Percentiles rank a stretch among this genome's conserved stretches.
Conservation (phyloP, 1,139 yeast species). For the Pichia terricola region DNA sequence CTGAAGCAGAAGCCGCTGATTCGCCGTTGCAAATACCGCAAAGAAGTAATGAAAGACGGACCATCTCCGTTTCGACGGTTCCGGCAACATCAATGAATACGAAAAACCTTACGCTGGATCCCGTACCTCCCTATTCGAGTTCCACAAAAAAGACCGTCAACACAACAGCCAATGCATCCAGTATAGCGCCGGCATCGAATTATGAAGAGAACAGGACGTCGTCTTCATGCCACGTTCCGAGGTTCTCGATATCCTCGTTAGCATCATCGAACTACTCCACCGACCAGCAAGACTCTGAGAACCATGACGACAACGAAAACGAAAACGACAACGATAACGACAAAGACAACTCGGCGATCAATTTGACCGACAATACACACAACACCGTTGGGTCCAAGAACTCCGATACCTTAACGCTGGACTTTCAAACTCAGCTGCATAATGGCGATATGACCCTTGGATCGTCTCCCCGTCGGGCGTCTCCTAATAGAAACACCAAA, state of each 20-base stretch:
- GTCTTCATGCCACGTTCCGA: neutral
- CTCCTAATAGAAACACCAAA: constrained; percentile 13
- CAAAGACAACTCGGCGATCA: neutral
- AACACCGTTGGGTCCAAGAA: neutral
- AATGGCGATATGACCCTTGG: constrained; percentile 16
- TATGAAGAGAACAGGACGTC: too few relatives aligned
- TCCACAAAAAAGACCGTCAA: neutral
- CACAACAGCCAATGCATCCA: too few relatives aligned
- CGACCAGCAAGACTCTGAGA: constrained; percentile 3
- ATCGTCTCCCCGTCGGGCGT: constrained; percentile 22
- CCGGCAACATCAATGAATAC: neutral
- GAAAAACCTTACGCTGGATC: neutral
- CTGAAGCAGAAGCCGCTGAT: too few relatives aligned
- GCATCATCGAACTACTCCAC: constrained; percentile 11
- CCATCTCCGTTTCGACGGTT: neutral
- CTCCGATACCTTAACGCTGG: constrained; percentile 3
- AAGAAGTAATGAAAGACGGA: constrained; percentile 6
- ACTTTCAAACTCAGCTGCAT: constrained; percentile 5
- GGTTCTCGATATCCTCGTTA: constrained; percentile 7
- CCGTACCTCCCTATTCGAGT: neutral
- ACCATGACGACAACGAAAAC: neutral
- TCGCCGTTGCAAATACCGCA: constrained; percentile 5
- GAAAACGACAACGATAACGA: neutral
- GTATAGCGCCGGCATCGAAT: too few relatives aligned
- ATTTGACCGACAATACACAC: neutral